Evolutionary conservation across 2,329 filamentous ascomycete species (phyloP), one percentile per base, ranked within the genome.

Genomic region (Alternaria gaisen): DNA sequence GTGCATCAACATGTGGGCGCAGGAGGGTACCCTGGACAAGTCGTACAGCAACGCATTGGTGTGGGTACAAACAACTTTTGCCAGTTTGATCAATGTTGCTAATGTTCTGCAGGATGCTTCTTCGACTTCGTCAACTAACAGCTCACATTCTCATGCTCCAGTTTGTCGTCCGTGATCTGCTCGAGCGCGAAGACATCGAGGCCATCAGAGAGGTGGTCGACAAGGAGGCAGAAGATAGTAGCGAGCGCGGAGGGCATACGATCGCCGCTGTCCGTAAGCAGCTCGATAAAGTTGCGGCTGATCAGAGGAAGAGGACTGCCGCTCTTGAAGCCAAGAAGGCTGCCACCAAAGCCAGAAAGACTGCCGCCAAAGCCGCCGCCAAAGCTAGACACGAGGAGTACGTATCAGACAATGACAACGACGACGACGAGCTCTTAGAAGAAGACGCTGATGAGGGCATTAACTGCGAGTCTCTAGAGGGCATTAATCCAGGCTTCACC

Each of bases 71-170:
- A 16, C 11, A 9, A 3, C 20, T 11, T 3, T 2, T 22, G 9
- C 26, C 26, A 24, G 9, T 20, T 7, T 24, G 26, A 24, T 18
- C 7, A 28, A 38, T 20, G 22, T 14, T 42, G 34, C 60, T 58
- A 32, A 65, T 24, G 5, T 7, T n/a, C 9, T 20, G 16, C 12
- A 65, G 63, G 0, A 81, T 87, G 80, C 70, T 86, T 7, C 68
- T 84, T 0, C 77, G 81, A 9, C 77, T 87, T 0, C 80, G 86
- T 5, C 85, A 87, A 76, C 76, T 87, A 14, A 82, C 81, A 3
- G 78, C 78, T 0, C 84, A 87, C 54, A 68, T 83, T 0, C 77
- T 87, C 1, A 77, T 85, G 41, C 73, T 83, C 0, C 81, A 86
- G 47, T 74, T 74, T 4, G 75, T 81, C 0, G 76, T 87, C 34